Evolutionary conservation across 352 stramenopile species (phyloP).

Genomic region (Globisporangium orthogonon): DNA sequence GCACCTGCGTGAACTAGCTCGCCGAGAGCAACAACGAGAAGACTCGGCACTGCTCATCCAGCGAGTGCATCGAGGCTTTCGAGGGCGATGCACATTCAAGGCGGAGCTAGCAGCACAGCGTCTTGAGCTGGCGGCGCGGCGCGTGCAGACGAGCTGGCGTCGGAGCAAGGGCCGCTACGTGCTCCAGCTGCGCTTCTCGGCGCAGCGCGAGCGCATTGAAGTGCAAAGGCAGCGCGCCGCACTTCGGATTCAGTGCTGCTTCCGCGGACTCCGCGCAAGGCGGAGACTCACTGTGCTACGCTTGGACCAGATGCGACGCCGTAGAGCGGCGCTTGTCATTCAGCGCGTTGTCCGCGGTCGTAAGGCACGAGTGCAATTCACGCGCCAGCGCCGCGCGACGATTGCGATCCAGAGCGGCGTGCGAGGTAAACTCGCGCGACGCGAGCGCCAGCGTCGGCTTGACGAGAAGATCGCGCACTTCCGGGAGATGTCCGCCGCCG

Average conservation of each 20-base stretch:
- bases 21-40: constrained; percentile 9
- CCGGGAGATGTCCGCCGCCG: constrained; percentile 9
- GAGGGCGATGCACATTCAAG: constrained; percentile 18
- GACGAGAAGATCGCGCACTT: constrained; percentile 9
- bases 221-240: constrained; percentile 20
- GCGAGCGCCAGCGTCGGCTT: constrained; percentile 13
- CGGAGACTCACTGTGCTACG: not conserved
- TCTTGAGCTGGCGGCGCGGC: constrained; percentile 27
- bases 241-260: constrained; percentile 34
- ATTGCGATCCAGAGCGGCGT: constrained; percentile 40
- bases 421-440: constrained; percentile 26
- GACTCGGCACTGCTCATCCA: constrained; percentile 25
- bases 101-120: constrained; percentile 9
- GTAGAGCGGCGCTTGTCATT: constrained; percentile 24
- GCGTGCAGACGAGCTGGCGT: constrained; percentile 45
- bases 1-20: constrained; percentile 12
- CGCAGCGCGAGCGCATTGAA: constrained; percentile 29
- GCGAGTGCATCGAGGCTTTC: constrained; percentile 31
- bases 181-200: constrained; percentile 44
- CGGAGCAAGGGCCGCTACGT: constrained; percentile 31
- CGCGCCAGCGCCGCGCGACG: constrained; percentile 14
- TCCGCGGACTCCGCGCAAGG: constrained; percentile 21
- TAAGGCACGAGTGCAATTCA: constrained; percentile 15
- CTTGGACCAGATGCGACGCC: not conserved
- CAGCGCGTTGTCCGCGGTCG: constrained; percentile 27